Evolutionary conservation across 768 basidiomycete genomes (phyloP).

Genomic region (Suillus occidentalis): DNA sequence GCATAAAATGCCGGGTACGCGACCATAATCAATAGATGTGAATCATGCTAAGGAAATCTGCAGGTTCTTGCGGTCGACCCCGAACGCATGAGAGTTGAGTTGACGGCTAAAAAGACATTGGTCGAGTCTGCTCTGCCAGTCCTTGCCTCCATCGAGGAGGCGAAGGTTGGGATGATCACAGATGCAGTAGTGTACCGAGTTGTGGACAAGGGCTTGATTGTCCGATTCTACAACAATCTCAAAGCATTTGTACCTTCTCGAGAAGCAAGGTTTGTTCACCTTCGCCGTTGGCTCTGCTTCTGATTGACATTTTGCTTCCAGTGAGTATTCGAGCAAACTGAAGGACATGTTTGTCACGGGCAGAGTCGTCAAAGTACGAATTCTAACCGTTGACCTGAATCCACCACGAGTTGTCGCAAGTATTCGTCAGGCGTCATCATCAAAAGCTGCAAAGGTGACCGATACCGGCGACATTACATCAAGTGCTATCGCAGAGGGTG

Average conservation of each 20-base stretch:
- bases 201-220: constrained; percentile 74
- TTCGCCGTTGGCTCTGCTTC: constrained; percentile 1
- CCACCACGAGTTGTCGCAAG: constrained; percentile 76
- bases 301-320: constrained; percentile 2
- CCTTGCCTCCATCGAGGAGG: constrained; percentile 64
- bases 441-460: constrained; percentile 42
- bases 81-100: constrained; percentile 72
- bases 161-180: constrained; percentile 65
- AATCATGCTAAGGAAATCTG: not conserved
- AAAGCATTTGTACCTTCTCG: constrained; percentile 77
- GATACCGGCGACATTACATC: constrained; percentile 78
- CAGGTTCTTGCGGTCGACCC: constrained; percentile 77
- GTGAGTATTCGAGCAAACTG: constrained; percentile 65
- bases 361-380: constrained; percentile 81
- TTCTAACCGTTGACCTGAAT: constrained; percentile 61
- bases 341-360: constrained; percentile 72
- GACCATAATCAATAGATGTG: constrained; percentile 34
- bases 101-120: constrained; percentile 92
- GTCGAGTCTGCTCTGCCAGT: constrained; percentile 78
- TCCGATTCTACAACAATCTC: constrained; percentile 90
- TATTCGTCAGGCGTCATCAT: constrained; percentile 73
- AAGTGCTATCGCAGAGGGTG: constrained; percentile 70
- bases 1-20: constrained; percentile 83
- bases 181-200: constrained; percentile 85
- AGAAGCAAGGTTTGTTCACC: constrained; percentile 70